Evolutionary conservation across 2,329 filamentous ascomycete genomes (phyloP).

Genomic region (Cladorrhinum sp.): DNA sequence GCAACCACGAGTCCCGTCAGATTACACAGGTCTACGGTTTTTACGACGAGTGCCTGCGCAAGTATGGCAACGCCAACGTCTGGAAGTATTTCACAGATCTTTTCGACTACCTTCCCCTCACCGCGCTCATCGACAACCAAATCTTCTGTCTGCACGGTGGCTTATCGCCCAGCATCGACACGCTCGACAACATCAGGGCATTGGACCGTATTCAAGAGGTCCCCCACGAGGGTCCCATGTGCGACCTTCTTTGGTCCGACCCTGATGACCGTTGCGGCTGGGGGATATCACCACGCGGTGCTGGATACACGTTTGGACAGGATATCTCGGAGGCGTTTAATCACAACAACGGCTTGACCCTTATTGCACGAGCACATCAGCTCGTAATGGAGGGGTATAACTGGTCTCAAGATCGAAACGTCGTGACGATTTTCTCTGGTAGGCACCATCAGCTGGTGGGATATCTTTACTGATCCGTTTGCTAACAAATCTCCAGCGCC

Average conservation of each 20-base stretch:
- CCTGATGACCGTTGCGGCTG: conserved; percentile 95
- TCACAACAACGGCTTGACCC: conserved; percentile 94
- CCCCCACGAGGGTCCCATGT: conserved; percentile 97
- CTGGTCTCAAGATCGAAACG: conserved; percentile 97
- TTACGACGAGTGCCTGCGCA: conserved; percentile 97
- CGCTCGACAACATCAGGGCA: conserved; percentile 89
- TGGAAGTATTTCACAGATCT: conserved; percentile 99
- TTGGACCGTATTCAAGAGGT: conserved; percentile 98
- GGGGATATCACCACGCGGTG: conserved; percentile 92
- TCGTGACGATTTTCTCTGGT: conserved; percentile 98
- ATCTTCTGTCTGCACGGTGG: conserved; percentile 99
- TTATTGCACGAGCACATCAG: conserved; percentile 95
- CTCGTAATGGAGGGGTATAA: conserved; percentile 99
- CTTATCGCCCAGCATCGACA: conserved; percentile 92
- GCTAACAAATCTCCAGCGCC: conserved; percentile 54
- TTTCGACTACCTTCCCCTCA: conserved; percentile 96
- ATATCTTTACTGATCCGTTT: neutral
- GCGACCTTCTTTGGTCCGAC: conserved; percentile 96
- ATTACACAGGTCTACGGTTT: conserved; percentile 99
- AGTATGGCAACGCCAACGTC: conserved; percentile 98
- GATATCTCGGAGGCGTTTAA: conserved; percentile 99
- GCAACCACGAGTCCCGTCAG: conserved; percentile 98
- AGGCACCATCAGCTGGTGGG: conserved; percentile 30
- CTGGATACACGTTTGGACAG: conserved; percentile 92
- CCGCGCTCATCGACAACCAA: conserved; percentile 97